Evolutionary conservation across 805 yeast species (phyloP).

Genomic region (Aciculoconidium aculeatum): DNA sequence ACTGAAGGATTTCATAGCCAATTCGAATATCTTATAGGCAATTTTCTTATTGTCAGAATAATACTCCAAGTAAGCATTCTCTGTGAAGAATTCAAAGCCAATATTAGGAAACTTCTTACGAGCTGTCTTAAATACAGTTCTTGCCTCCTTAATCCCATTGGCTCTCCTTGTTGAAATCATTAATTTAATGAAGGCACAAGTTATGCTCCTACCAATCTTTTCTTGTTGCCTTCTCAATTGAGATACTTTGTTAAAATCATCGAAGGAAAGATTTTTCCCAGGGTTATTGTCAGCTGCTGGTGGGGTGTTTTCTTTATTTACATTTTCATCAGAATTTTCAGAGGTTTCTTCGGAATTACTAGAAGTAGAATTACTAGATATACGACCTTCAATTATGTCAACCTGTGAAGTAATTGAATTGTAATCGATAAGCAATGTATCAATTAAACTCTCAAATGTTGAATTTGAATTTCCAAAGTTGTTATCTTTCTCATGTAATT

Average conservation of each 20-base stretch:
- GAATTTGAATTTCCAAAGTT: constrained; percentile 45
- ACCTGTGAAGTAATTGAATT: constrained; percentile 17
- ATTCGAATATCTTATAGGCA: constrained; percentile 70
- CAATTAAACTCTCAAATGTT: constrained; percentile 47
- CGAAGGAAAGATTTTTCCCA: too few relatives aligned
- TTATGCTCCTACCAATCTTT: constrained; percentile 37
- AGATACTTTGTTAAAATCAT: too few relatives aligned
- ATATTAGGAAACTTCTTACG: constrained; percentile 52
- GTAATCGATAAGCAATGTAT: constrained; percentile 36
- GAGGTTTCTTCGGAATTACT: constrained; percentile 10
- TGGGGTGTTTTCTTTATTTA: constrained; percentile 6
- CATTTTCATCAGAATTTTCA: constrained; percentile 9
- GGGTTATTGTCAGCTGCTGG: constrained; percentile 1
- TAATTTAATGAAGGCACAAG: constrained; percentile 61
- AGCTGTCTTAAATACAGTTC: constrained; percentile 63
- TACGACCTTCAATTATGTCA: constrained; percentile 15
- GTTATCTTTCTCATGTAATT: constrained; percentile 56
- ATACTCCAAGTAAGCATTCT: constrained; percentile 77
- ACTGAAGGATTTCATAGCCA: constrained; percentile 60
- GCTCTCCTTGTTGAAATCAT: constrained; percentile 69
- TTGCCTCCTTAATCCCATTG: constrained; percentile 65
- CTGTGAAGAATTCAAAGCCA: constrained; percentile 73
- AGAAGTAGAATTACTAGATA: constrained; percentile 5
- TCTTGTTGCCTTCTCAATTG: too few relatives aligned
- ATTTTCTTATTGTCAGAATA: constrained; percentile 60